Percentiles rank a stretch among this genome's conserved stretches.
These are phyloP conservation scores for Colletotrichum magnum DNA, from an alignment of 2,329 filamentous ascomycete species.

Conservation along the genomic window DNA sequence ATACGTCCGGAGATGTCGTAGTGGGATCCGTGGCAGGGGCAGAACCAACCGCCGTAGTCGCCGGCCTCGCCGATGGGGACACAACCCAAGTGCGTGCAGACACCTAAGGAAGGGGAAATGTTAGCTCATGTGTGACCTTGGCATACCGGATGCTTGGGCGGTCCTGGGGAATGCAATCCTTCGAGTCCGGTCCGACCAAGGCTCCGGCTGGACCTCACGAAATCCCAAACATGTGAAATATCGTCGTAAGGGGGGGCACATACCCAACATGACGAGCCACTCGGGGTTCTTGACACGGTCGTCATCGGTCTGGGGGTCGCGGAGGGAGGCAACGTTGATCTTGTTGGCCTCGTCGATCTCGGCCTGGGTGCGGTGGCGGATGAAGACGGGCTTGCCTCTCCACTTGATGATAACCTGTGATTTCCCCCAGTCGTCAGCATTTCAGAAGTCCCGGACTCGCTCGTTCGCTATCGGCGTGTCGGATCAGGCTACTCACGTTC, in stretches of 20 bases:
- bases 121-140: conserved; percentile 42
- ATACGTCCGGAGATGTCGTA: conserved; percentile 99
- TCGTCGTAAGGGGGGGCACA: conserved; percentile 41
- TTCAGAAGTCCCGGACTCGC: not conserved
- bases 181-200: not conserved
- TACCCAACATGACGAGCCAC: conserved; percentile 99
- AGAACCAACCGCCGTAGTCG: conserved; percentile 99
- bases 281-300: conserved; percentile 98
- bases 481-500: conserved; percentile 79
- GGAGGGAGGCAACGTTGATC: conserved; percentile 84
- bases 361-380: conserved; percentile 93
- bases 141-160: not conserved
- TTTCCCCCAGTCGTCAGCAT: conserved; percentile 17
- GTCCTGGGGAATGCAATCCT: not conserved
- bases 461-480: not conserved
- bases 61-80: conserved; percentile 99
- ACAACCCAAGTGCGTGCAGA: conserved; percentile 99
- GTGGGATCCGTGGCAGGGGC: conserved; percentile 99
- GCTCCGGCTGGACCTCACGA: not conserved
- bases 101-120: conserved; percentile 68
- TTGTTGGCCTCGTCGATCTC: conserved; percentile 97
- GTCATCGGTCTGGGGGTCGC: conserved; percentile 91
- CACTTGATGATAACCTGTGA: conserved; percentile 97
- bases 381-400: conserved; percentile 99
- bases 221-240: not conserved